Conservation (phyloP, 1,284 basidiomycete genomes). For the Cutaneotrichosporon sp. region DNA sequence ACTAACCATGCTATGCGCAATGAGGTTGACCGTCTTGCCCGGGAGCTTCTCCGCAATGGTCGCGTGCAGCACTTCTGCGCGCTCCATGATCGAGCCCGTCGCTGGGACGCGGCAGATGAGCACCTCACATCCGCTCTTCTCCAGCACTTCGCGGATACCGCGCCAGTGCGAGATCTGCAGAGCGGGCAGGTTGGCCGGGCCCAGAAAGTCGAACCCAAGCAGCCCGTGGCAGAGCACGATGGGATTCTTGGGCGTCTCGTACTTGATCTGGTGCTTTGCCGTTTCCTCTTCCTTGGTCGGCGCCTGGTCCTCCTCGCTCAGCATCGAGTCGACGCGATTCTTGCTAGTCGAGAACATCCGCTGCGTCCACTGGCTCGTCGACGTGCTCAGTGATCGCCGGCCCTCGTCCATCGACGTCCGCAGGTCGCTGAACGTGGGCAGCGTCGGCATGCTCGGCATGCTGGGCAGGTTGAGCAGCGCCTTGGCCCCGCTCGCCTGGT, state of each 20-base stretch:
- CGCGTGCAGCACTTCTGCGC: slow-evolving; percentile 79
- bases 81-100: slow-evolving; percentile 74
- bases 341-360: slow-evolving; percentile 38
- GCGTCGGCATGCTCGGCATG: slow-evolving; percentile 2
- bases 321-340: slow-evolving; percentile 56
- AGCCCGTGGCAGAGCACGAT: slow-evolving; percentile 91
- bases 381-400: slow-evolving; percentile 9
- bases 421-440: neutral
- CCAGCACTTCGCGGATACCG: slow-evolving; percentile 84
- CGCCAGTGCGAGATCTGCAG: slow-evolving; percentile 89
- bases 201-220: slow-evolving; percentile 66
- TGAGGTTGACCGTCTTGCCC: slow-evolving; percentile 76
- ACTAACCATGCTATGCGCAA: slow-evolving; percentile 86
- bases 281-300: slow-evolving; percentile 56
- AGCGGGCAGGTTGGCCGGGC: slow-evolving; percentile 35
- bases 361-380: neutral
- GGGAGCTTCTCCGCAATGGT: slow-evolving; percentile 73
- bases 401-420: neutral
- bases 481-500: neutral
- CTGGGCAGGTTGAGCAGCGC: slow-evolving; percentile 1
- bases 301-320: slow-evolving; percentile 59
- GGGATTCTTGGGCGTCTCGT: slow-evolving; percentile 72
- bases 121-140: slow-evolving; percentile 82
- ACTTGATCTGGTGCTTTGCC: slow-evolving; percentile 61
- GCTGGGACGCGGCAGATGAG: slow-evolving; percentile 88